phyloP scores from a whole-genome alignment of 2,329 filamentous ascomycete genomes.

The Cladosporium sp. region DNA sequence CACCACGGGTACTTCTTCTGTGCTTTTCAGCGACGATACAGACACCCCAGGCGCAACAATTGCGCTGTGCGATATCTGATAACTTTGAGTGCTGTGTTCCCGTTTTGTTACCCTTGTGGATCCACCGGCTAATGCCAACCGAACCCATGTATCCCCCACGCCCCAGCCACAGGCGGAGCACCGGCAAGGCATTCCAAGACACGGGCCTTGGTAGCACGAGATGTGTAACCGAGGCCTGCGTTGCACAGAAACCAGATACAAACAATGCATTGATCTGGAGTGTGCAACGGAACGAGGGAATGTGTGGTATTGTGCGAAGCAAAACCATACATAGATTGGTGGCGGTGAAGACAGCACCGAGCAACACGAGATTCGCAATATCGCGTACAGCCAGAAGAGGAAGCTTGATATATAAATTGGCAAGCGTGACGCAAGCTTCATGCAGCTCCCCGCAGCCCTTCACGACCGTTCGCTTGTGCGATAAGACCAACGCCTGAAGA shows the following conservation, averaged over 20 bases:
- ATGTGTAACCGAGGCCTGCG: not conserved
- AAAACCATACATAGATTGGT: not conserved
- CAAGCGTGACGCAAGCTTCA: conserved; percentile 5
- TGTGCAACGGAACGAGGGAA: not conserved
- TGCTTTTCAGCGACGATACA: no score
- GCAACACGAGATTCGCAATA: not conserved
- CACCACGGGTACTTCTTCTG: no score
- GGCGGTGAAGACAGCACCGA: not conserved
- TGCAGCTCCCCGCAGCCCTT: conserved; percentile 4
- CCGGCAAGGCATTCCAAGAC: not conserved
- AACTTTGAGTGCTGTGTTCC: no score
- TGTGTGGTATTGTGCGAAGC: not conserved
- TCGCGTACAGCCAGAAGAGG: not conserved
- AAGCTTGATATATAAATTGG: not conserved
- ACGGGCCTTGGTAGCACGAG: not conserved
- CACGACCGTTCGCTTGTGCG: not conserved
- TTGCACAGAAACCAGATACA: not conserved
- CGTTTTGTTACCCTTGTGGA: no score
- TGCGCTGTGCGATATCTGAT: no score
- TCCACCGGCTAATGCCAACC: no score
- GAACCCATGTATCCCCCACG: no score
- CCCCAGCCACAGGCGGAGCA: no score
- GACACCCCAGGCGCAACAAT: no score
- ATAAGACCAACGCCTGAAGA: not conserved
- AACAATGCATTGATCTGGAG: not conserved